Conservation (phyloP, 306 rosid species). For the Lathyrus aphaca region DNA sequence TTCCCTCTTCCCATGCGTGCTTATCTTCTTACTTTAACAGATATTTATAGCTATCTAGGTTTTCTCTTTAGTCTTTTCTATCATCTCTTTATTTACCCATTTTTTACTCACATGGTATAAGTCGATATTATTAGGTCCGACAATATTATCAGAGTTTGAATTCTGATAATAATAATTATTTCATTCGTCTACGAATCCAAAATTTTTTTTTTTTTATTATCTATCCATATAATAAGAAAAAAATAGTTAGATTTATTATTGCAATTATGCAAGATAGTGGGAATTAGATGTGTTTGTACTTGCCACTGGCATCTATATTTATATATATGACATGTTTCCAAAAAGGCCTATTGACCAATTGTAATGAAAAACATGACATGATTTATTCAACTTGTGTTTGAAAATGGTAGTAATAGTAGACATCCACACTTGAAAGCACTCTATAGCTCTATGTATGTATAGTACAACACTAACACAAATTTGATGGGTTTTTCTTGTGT, state of each 20-base stretch:
- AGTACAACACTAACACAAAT: background rate
- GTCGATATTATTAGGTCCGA: too few relatives aligned
- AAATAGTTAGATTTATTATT: background rate
- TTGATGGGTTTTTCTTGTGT: conserved; percentile 12
- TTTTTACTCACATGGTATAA: too few relatives aligned
- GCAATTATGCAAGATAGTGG: conserved; percentile 2
- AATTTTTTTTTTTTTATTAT: background rate
- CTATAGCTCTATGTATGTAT: background rate
- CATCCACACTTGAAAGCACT: conserved; percentile 58
- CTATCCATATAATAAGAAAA: conserved; percentile 13
- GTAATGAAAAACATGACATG: conserved; percentile 30
- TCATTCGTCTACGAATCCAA: too few relatives aligned
- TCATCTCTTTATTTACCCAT: background rate
- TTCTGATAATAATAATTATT: too few relatives aligned
- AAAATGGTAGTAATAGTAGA: conserved; percentile 52
- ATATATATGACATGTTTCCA: conserved; percentile 36
- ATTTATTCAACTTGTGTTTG: conserved; percentile 34
- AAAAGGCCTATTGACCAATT: conserved; percentile 62
- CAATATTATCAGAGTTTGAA: too few relatives aligned
- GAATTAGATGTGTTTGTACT: conserved; percentile 48
- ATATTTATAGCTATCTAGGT: conserved; percentile 15
- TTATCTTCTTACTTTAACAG: conserved; percentile 53
- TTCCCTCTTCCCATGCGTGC: conserved; percentile 65
- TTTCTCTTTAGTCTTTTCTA: conserved; percentile 21
- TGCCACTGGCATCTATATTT: conserved; percentile 46